A percentile compares a stretch with the other conserved stretches of the same genome.
These are phyloP conservation scores for Exophiala phaeomuriformis DNA, from an alignment of 2,329 filamentous ascomycete genomes.

Conservation along the genomic window DNA sequence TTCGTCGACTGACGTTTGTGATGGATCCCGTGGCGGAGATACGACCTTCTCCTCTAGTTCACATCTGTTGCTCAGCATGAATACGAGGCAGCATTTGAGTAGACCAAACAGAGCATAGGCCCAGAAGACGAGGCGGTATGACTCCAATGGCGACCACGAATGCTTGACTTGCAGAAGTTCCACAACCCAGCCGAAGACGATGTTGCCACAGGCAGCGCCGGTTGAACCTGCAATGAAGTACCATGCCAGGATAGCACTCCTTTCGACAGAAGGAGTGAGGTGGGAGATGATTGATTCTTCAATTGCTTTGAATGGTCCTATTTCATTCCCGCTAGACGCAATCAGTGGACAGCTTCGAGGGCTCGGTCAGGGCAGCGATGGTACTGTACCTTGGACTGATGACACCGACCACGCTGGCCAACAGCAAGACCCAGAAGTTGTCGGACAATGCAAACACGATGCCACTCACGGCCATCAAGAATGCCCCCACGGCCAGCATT, in stretches of 20 bases:
- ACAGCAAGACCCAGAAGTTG: constrained; percentile 53
- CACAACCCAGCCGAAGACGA: constrained; percentile 46
- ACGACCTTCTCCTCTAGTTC: constrained; percentile 31
- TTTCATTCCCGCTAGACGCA: constrained; percentile 50
- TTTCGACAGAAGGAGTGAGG: constrained; percentile 14
- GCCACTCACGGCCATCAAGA: constrained; percentile 53
- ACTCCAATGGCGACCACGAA: constrained; percentile 43
- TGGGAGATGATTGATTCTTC: constrained; percentile 45
- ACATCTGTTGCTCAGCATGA: constrained; percentile 44
- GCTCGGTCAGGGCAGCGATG: neutral
- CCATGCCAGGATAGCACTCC: constrained; percentile 25
- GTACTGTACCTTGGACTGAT: constrained; percentile 46
- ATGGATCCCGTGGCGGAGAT: constrained; percentile 26
- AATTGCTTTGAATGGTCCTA: constrained; percentile 55
- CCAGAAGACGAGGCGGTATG: constrained; percentile 53
- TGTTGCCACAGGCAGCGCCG: constrained; percentile 49
- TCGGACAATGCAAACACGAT: constrained; percentile 46
- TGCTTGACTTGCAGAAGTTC: constrained; percentile 40
- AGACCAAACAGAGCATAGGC: constrained; percentile 50
- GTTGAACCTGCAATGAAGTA: constrained; percentile 47
- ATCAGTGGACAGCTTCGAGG: neutral
- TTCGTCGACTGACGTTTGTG: constrained; percentile 19
- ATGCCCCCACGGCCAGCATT: constrained; percentile 48
- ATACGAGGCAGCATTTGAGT: constrained; percentile 43
- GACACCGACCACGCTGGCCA: constrained; percentile 53